A percentile compares a stretch with the other conserved stretches of the same genome.
phyloP scores from a whole-genome alignment of 2,329 filamentous ascomycete species.

The Aspergillus spinulosporus region DNA sequence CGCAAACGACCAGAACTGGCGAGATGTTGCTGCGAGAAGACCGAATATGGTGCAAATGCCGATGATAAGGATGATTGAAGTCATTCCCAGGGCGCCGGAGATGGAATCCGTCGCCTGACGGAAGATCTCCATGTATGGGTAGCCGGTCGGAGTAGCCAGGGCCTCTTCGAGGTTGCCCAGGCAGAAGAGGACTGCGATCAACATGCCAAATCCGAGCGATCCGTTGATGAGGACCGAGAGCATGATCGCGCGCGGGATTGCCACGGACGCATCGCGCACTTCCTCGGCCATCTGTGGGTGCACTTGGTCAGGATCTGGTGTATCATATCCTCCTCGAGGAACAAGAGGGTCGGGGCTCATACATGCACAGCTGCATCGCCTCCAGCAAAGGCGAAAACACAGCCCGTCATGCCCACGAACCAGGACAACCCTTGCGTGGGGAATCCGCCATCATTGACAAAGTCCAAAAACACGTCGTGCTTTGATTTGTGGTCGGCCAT shows the following conservation, averaged over 20 bases:
- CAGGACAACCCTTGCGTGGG: constrained; percentile 29
- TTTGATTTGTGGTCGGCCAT: constrained; percentile 39
- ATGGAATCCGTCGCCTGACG: constrained; percentile 33
- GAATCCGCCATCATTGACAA: constrained; percentile 51
- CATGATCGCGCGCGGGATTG: constrained; percentile 41
- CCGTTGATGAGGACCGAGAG: constrained; percentile 41
- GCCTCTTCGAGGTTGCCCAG: constrained; percentile 36
- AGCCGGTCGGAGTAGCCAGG: constrained; percentile 31
- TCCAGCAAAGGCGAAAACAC: constrained; percentile 47
- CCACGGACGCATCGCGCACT: constrained; percentile 38
- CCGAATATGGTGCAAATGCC: constrained; percentile 34
- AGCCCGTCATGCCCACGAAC: constrained; percentile 14
- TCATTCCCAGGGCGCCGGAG: constrained; percentile 29
- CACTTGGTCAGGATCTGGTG: no score
- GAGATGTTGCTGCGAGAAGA: constrained; percentile 49
- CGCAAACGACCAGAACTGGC: constrained; percentile 34
- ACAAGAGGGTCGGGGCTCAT: no score
- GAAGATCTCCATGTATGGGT: constrained; percentile 41
- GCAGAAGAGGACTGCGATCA: constrained; percentile 43
- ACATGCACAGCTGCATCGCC: constrained; percentile 42
- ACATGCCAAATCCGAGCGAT: constrained; percentile 39
- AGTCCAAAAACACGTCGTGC: constrained; percentile 49
- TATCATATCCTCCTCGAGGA: not conserved
- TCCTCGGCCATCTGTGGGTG: constrained; percentile 39
- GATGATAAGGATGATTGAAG: constrained; percentile 30